Evolutionary conservation across 176 grass and related monocot genomes (phyloP).

Genomic region (Musa acuminata): DNA sequence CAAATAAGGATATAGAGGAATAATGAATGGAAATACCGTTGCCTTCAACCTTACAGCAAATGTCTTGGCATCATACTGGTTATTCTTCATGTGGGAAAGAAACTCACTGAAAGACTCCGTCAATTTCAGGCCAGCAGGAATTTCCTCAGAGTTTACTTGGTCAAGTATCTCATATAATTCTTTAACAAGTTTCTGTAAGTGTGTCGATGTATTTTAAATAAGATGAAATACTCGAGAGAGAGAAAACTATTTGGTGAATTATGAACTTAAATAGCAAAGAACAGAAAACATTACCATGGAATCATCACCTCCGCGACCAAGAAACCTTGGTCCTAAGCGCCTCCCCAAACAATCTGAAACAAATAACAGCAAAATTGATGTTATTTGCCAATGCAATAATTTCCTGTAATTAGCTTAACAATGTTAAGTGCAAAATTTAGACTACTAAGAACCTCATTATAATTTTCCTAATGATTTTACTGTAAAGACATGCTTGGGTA

Average conservation of each 20-base stretch:
- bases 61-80: slow-evolving; percentile 71
- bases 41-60: slow-evolving; percentile 83
- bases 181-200: slow-evolving; percentile 64
- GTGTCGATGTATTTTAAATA: slow-evolving; percentile 15
- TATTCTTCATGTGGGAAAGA: slow-evolving; percentile 74
- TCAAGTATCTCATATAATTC: slow-evolving; percentile 81
- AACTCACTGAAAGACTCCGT: slow-evolving; percentile 89
- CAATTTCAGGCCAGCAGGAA: slow-evolving; percentile 58
- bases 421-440: background rate
- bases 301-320: slow-evolving; percentile 4
- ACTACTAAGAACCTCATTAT: background rate
- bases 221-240: background rate
- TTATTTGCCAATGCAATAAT: background rate
- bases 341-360: slow-evolving; percentile 16
- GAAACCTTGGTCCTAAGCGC: slow-evolving; percentile 11
- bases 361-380: background rate
- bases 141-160: slow-evolving; percentile 64
- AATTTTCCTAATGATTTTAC: background rate
- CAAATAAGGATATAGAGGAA: background rate
- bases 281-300: slow-evolving; percentile 11
- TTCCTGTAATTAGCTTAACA: background rate
- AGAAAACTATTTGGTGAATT: background rate
- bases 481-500: background rate
- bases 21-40: slow-evolving; percentile 39
- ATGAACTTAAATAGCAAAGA: slow-evolving; percentile 9